Percentiles rank a stretch among this genome's conserved stretches.
Evolutionary conservation across 192 early-diverging fungal species (phyloP).

Genomic region (Funneliformis mosseae): DNA sequence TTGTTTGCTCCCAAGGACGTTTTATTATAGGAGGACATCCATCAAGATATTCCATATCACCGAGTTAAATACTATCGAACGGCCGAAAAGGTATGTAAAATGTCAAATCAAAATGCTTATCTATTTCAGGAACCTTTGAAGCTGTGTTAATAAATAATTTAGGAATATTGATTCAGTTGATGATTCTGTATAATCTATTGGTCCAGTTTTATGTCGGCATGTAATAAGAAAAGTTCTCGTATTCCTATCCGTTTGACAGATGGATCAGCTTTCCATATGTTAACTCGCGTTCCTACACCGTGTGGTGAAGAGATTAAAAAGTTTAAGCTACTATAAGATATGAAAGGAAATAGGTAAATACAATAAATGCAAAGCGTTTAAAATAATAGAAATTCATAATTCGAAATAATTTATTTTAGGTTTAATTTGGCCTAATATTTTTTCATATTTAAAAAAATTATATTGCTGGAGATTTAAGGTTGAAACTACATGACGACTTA

Average conservation of each 20-base stretch:
- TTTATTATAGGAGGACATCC: neutral
- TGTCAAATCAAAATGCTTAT: neutral
- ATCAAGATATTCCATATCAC: constrained; percentile 23
- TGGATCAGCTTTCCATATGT: constrained; percentile 6
- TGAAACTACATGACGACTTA: too few species aligned
- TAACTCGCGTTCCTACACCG: neutral
- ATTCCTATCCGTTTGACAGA: constrained; percentile 7
- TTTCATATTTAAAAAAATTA: neutral
- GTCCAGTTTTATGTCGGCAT: neutral
- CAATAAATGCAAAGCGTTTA: neutral
- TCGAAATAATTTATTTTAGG: neutral
- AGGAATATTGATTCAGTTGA: neutral
- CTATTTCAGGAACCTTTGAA: neutral
- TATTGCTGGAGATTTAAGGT: neutral
- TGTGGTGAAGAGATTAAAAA: constrained; percentile 1
- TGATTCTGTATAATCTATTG: neutral
- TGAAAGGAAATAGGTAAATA: neutral
- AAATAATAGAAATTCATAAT: neutral
- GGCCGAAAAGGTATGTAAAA: neutral
- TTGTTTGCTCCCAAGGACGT: neutral
- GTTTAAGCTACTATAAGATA: neutral
- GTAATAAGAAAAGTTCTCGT: neutral
- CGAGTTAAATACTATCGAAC: neutral
- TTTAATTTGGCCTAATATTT: constrained; percentile 12
- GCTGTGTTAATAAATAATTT: neutral